phyloP scores from a whole-genome alignment of 345 rosid species.

The Aquilaria malaccensis region DNA sequence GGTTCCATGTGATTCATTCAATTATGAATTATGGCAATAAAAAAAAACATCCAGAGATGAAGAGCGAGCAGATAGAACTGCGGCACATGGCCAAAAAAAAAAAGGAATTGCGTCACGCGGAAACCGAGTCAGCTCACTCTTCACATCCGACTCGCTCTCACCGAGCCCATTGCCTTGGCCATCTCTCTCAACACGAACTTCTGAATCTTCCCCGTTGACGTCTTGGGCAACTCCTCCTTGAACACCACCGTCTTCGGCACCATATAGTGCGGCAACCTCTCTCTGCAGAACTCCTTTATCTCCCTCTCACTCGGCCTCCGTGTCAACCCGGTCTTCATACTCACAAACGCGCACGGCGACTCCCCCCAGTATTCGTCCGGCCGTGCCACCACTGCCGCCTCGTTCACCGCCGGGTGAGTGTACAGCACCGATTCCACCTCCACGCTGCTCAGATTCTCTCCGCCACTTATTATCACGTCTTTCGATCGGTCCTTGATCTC shows the following conservation, averaged over 20 bases:
- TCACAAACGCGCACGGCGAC: slow-evolving; percentile 76
- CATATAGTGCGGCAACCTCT: slow-evolving; percentile 50
- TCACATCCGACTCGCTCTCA: slow-evolving; percentile 34
- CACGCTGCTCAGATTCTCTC: slow-evolving; percentile 74
- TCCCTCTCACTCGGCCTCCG: slow-evolving; percentile 20
- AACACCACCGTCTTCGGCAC: slow-evolving; percentile 60
- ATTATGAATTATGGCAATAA: too few relatives aligned
- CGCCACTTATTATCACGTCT: slow-evolving; percentile 78
- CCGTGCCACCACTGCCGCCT: slow-evolving; percentile 81
- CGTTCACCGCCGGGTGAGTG: slow-evolving; percentile 49
- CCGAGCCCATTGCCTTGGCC: slow-evolving; percentile 15
- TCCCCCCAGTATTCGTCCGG: slow-evolving; percentile 86
- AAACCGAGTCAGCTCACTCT: background rate
- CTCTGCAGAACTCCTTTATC: slow-evolving; percentile 33
- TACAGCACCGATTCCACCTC: slow-evolving; percentile 74
- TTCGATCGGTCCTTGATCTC: slow-evolving; percentile 72
- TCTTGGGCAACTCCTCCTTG: slow-evolving; percentile 47
- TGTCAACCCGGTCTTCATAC: slow-evolving; percentile 23
- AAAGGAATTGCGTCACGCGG: too few relatives aligned
- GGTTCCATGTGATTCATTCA: too few relatives aligned
- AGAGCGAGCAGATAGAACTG: too few relatives aligned
- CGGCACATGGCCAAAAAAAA: too few relatives aligned
- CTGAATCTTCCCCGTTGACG: slow-evolving; percentile 59
- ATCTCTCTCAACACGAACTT: slow-evolving; percentile 45
- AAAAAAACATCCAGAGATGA: too few relatives aligned